Evolutionary conservation across 345 rosid species (phyloP), one percentile per base, ranked within the genome.

Genomic region (Triadica sebifera): DNA sequence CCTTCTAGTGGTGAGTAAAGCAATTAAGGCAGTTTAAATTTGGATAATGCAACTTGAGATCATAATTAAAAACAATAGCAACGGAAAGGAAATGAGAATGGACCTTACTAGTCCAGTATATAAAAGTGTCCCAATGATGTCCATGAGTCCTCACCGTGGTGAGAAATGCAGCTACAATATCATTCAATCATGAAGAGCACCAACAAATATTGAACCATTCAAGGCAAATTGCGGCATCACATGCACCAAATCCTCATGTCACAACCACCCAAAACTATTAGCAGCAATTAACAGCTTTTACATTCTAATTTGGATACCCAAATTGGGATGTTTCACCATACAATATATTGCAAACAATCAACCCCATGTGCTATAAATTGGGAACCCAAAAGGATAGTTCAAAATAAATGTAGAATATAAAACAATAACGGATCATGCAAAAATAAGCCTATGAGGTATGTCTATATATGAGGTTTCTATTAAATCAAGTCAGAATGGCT

Each of bases 401-500:
- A n/a, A 49, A 39, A 13, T 8, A 34, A 17, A 56, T 2, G 20
- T 39, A 20, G 16, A 49, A 10, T 60, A 45, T 8, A 41, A 34
- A 16, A 65, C 34, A 45, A 50, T n/a, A n/a, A n/a, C n/a, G n/a
- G n/a, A n/a, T n/a, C n/a, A n/a, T n/a, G n/a, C n/a, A n/a, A n/a
- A 37, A n/a, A n/a, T n/a, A n/a, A n/a, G n/a, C n/a, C n/a, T n/a
- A n/a, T n/a, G n/a, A n/a, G n/a, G n/a, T n/a, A n/a, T n/a, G n/a
- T n/a, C 47, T 57, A 17, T 29, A 53, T 22, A 55, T 20, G 5
- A 46, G 52, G 67, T 17, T 50, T 29, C 45, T 20, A 20, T 60
- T 11, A 72, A 50, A 34, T 72, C 67, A 17, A 61, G 75, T 50
- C 69, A 73, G 50, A 73, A 20, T 8, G 15, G 19, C 22, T 60